Conservation (phyloP, 2,329 filamentous ascomycete species). For the Fusarium hostae region DNA sequence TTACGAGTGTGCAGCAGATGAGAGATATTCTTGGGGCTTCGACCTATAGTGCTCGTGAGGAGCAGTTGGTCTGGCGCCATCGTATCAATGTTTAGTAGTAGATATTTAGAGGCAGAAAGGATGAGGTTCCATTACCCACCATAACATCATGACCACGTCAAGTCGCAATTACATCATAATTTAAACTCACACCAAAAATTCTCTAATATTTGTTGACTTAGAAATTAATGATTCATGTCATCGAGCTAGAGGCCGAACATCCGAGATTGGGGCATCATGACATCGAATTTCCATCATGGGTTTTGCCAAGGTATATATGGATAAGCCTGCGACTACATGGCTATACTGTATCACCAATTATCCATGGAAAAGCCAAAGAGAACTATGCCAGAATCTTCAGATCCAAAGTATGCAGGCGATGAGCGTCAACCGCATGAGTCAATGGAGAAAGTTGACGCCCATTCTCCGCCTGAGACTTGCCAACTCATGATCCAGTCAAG, state of each 20-base stretch:
- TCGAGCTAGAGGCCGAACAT: not conserved
- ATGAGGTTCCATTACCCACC: not conserved
- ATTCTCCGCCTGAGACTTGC: not conserved
- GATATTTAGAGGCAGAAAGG: too few species aligned
- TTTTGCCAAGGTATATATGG: not conserved
- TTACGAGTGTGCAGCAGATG: conserved; percentile 36
- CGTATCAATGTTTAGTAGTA: conserved; percentile 16
- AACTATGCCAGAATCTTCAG: not conserved
- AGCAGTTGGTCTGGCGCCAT: conserved; percentile 36
- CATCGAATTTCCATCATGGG: not conserved
- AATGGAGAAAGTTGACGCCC: not conserved
- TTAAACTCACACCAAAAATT: too few species aligned
- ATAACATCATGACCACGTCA: not conserved
- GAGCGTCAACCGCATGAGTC: not conserved
- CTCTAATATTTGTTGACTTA: rapidly evolving
- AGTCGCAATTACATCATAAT: not conserved
- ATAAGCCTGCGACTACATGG: too few species aligned
- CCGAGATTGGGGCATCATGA: not conserved
- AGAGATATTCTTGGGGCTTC: conserved; percentile 31
- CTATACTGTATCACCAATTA: too few species aligned
- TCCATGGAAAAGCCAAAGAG: too few species aligned
- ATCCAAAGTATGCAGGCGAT: not conserved
- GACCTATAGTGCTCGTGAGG: conserved; percentile 30
- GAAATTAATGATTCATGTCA: not conserved
- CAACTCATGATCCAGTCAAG: not conserved